phyloP scores from a whole-genome alignment of 768 basidiomycete genomes.

The Lactarius deliciosus region DNA sequence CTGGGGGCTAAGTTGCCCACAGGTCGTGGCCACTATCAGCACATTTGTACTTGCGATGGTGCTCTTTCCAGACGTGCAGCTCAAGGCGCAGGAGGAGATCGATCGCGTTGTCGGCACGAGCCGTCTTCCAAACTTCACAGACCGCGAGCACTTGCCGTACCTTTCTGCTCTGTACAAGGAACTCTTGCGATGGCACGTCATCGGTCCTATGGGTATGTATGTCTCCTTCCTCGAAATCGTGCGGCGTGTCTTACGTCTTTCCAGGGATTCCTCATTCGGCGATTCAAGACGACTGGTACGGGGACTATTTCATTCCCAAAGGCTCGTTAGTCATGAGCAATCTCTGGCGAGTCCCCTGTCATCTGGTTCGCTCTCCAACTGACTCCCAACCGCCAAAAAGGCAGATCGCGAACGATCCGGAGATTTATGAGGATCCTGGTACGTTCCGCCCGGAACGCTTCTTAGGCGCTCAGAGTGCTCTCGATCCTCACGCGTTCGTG shows the following conservation, averaged over 20 bases:
- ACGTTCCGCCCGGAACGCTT: slow-evolving; percentile 29
- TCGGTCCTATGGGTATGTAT: slow-evolving; percentile 27
- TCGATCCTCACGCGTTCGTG: slow-evolving; percentile 23
- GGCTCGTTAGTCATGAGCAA: slow-evolving; percentile 30
- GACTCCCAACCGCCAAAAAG: background rate
- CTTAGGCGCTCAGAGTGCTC: slow-evolving; percentile 10
- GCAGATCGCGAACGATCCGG: slow-evolving; percentile 19
- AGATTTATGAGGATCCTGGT: slow-evolving; percentile 24
- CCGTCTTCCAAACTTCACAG: slow-evolving; percentile 29
- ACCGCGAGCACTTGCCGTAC: slow-evolving; percentile 31
- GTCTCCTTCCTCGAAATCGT: background rate
- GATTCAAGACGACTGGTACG: slow-evolving; percentile 29
- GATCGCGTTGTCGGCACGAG: slow-evolving; percentile 29
- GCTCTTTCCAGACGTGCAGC: slow-evolving; percentile 31
- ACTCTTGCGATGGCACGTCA: slow-evolving; percentile 32
- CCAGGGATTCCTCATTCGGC: slow-evolving; percentile 17
- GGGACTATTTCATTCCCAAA: slow-evolving; percentile 30
- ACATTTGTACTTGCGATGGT: slow-evolving; percentile 30
- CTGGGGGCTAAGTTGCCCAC: background rate
- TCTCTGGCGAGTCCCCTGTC: slow-evolving; percentile 25
- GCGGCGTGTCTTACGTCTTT: background rate
- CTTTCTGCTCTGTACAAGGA: slow-evolving; percentile 32
- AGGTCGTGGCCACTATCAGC: slow-evolving; percentile 25
- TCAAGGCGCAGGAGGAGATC: slow-evolving; percentile 32
- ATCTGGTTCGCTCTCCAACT: background rate